Evolutionary conservation across 106 monocot genomes (phyloP), one percentile per base, ranked within the genome.

Genomic region (Dioscorea dumetorum): DNA sequence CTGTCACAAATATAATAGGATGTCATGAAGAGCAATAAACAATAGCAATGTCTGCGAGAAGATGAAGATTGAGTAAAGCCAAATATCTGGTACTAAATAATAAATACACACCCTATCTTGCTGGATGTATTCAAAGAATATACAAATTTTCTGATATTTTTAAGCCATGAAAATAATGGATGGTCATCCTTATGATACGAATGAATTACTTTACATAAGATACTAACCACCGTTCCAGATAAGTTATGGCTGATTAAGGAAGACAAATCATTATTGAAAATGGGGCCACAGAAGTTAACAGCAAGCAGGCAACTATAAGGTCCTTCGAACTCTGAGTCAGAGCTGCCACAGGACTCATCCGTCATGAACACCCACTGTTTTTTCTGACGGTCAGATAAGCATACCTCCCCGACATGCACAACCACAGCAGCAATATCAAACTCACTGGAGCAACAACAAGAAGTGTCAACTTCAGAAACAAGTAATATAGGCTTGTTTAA

Each of bases 341-440:
- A 78, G 60, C 68, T 74, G 23, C 64, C 70, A 60, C 50, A 50
- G 61, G 86, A 92, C 64, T 91, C 91, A 75, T 91, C 97, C 17
- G 86, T 79, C 52, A 89, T 21, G 50, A 97, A 97, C 52, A 97
- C 53, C 97, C 97, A 97, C 68, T 97, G 97, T 66, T 81, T 92
- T 78, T 79, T 97, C 54, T 84, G 84, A 54, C 58, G 56, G 56
- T 80, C 84, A 69, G 80, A 78, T 66, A 78, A n/a, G 75, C 76
- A 97, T 63, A 71, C 74, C 62, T 92, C 84, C 41, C 86, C 97
- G 35, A 97, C 86, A 84, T 89, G 72, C 50, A 97, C 66, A 64
- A 97, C 61, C 13, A 87, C 72, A 53, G 80, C 91, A 63, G 89
- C 86, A 65, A 86, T 70, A 72, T 97, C 97, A 82, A 97, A 97